Evolutionary conservation across 306 rosid species (phyloP), one percentile per base, ranked within the genome.

Genomic region (Carpinus fangiana): DNA sequence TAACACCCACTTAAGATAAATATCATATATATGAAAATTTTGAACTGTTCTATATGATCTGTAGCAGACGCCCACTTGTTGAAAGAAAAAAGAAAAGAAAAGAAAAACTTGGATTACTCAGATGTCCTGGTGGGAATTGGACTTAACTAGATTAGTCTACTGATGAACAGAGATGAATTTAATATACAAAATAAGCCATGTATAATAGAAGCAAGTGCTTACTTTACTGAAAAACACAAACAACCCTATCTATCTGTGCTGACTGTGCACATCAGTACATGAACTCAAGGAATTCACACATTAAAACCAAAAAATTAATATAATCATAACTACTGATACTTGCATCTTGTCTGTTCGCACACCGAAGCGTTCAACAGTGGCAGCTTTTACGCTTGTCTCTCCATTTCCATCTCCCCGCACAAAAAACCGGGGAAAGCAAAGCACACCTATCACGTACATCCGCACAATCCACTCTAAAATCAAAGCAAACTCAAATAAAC

Each of bases 311-410:
- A 14, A 77, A 31, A 31, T 31, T 76, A 59, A 41, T 74, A 78
- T 78, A 76, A 73, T 72, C 77, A 75, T 75, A 70, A 70, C 76
- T 78, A 74, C 80, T 79, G 91, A 86, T 83, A 84, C 86, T 80
- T 75, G 50, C 88, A 74, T 86, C 55, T 80, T 80, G 85, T 83
- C 87, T 83, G 76, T 86, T 77, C 89, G 87, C 80, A 80, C 75
- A 87, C 89, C 93, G 65, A 87, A 90, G 85, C 84, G 85, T 88
- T 89, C 90, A 87, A 87, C 82, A 78, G 82, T 80, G 87, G 89
- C 85, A 84, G 83, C 88, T 87, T 88, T 91, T 84, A 61, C 84
- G 91, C 93, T 84, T 95, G 80, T 86, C 83, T 73, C 87, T 84
- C 80, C 73, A 78, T 80, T 72, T 86, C 81, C 79, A 68, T 62